These are phyloP conservation scores for Coemansia sp. DNA, from an alignment of 192 early-diverging fungal genomes.

Conservation along the genomic window DNA sequence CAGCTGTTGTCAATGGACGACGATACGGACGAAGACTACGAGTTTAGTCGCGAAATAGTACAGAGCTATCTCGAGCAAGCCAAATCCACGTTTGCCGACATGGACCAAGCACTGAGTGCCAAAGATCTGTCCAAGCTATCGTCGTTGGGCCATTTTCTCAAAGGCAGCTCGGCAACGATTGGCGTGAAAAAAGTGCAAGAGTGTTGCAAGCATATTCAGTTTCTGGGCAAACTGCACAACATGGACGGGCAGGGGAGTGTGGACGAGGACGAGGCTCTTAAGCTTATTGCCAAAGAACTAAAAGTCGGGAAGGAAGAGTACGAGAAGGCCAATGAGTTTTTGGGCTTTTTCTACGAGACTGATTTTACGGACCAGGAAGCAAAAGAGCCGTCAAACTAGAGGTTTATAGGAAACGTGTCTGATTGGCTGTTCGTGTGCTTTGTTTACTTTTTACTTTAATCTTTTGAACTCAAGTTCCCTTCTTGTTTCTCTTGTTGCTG, in stretches of 20 bases:
- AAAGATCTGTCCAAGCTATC: conserved; percentile 71
- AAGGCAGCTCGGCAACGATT: conserved; percentile 85
- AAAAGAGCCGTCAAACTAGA: not conserved
- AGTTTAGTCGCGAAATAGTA: conserved; percentile 71
- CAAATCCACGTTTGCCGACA: conserved; percentile 68
- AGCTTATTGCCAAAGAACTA: conserved; percentile 56
- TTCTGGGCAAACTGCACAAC: conserved; percentile 61
- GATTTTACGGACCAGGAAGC: conserved; percentile 19
- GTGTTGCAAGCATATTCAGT: conserved; percentile 87
- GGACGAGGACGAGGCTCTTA: conserved; percentile 57
- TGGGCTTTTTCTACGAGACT: conserved; percentile 65
- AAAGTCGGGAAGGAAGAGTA: conserved; percentile 65
- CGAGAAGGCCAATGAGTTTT: conserved; percentile 64
- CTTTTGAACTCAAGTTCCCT: not conserved
- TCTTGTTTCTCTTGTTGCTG: not conserved
- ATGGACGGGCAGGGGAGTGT: conserved; percentile 50
- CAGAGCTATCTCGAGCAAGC: conserved; percentile 85
- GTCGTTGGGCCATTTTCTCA: conserved; percentile 85
- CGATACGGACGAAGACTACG: conserved; percentile 81
- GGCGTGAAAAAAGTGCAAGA: conserved; percentile 76
- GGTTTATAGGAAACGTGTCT: not conserved
- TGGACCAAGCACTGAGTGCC: conserved; percentile 60
- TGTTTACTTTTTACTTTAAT: not conserved
- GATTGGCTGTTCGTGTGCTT: not conserved
- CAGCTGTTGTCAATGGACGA: conserved; percentile 92